Evolutionary conservation across 148 eudicot genomes (phyloP).

Genomic region (Dysphania ambrosioides): DNA sequence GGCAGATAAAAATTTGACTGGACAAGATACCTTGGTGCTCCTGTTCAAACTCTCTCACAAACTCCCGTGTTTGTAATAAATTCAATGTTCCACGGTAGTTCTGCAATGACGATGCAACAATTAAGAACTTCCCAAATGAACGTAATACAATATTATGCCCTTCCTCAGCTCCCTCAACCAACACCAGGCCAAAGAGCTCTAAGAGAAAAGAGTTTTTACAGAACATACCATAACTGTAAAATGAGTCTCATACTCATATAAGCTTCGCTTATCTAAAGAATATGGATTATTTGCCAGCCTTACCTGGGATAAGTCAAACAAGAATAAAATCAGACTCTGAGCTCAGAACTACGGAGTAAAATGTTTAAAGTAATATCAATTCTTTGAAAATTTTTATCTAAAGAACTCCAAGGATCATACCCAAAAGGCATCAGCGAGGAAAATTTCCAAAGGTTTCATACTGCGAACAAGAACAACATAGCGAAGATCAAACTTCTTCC

Average conservation of each 20-base stretch:
- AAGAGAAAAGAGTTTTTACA: background rate
- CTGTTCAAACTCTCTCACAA: constrained; percentile 73
- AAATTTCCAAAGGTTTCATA: constrained; percentile 79
- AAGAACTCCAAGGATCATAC: constrained; percentile 39
- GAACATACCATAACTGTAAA: constrained; percentile 92
- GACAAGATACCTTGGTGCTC: constrained; percentile 66
- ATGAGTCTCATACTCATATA: constrained; percentile 91
- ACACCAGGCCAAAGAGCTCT: background rate
- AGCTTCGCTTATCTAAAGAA: constrained; percentile 68
- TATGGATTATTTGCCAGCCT: constrained; percentile 86
- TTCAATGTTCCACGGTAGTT: constrained; percentile 85
- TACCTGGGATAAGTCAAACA: constrained; percentile 45
- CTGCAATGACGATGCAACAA: constrained; percentile 31
- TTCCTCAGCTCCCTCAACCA: too few species aligned
- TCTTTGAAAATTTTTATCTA: background rate
- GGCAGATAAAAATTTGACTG: background rate
- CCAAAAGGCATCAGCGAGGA: constrained; percentile 80
- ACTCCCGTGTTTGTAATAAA: constrained; percentile 68
- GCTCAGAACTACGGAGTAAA: too few species aligned
- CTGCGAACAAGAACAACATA: constrained; percentile 89
- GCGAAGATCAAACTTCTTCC: constrained; percentile 90
- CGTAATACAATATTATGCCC: background rate
- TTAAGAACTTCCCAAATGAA: background rate
- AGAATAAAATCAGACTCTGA: too few species aligned
- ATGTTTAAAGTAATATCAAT: background rate